phyloP scores from a whole-genome alignment of 306 rosid species.

The Luffa aegyptiaca region DNA sequence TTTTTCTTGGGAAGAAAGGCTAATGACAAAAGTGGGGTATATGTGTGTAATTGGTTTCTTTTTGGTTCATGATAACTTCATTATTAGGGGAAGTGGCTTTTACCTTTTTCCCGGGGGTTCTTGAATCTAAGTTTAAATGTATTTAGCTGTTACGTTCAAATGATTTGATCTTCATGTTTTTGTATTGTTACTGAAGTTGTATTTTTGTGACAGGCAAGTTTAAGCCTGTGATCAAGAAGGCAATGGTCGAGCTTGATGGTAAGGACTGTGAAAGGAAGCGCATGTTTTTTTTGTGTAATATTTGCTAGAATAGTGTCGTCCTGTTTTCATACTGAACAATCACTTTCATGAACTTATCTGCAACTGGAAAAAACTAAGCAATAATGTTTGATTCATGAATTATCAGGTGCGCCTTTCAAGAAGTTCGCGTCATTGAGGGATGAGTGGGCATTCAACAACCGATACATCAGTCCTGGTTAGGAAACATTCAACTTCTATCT shows the following conservation, averaged over 20 bases:
- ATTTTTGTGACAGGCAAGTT: conserved; percentile 61
- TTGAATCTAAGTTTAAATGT: not conserved
- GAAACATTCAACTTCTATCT: conserved; percentile 2
- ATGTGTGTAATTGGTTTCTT: not conserved
- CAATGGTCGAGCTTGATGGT: conserved; percentile 99
- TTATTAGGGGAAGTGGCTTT: not conserved
- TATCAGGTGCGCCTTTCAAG: conserved; percentile 88
- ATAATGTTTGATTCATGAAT: conserved; percentile 10
- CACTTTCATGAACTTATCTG: conserved; percentile 10
- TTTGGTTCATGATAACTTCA: not conserved
- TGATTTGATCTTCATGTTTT: not conserved
- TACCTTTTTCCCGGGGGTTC: not conserved
- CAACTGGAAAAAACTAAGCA: conserved; percentile 8
- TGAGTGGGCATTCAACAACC: conserved; percentile 83
- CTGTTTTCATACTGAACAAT: not conserved
- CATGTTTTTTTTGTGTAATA: not conserved
- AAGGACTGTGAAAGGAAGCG: not conserved
- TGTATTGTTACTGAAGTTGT: conserved; percentile 9
- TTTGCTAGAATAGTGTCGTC: not conserved
- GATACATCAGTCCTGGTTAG: conserved; percentile 88
- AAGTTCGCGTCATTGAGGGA: conserved; percentile 76
- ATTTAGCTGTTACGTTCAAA: not conserved
- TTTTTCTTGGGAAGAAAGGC: not conserved
- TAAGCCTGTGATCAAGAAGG: conserved; percentile 99
- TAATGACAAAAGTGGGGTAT: not conserved